Evolutionary conservation across 2,329 filamentous ascomycete species (phyloP), one percentile per base, ranked within the genome.

Genomic region (Pyricularia sp.): DNA sequence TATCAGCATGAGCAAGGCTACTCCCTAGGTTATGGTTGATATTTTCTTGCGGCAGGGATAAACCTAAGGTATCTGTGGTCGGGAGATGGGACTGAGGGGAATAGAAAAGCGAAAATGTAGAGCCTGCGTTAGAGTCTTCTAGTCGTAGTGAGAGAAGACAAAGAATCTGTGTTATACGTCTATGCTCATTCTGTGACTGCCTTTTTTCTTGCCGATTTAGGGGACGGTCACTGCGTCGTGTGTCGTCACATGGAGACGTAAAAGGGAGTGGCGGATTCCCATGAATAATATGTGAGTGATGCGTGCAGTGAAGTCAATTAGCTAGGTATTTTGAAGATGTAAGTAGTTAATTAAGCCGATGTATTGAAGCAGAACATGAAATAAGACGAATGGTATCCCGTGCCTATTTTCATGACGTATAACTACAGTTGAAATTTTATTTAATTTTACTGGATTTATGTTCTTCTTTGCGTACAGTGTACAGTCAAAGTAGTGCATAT

Each of bases 1-100:
- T 68, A 81, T 87, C 70, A 82, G 81, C 71, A 87, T 87, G 84
- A 86, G 84, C 74, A 81, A 81, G 71, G 83, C 80, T 33, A 87
- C 84, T 16, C 81, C 83, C 49, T 69, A 60, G 28, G 22, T 31
- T 31, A 19, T 57, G 12, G 24, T 12, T 26, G 24, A 28, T 2
- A 10, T 28, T 59, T 19, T 9, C 28, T 28, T 26, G 24, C 26
- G 6, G 55, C 28, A 28, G 55, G 7, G 55, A 26, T 7, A 59
- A 8, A n/a, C n/a, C n/a, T n/a, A n/a, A 19, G 24, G 26, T 59
- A 24, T 28, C 6, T 40, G 13, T 26, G 53, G 24, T 22, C n/a
- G 16, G n/a, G 22, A 10, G 22, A 24, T 28, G 10, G 22, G 12
- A 9, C 22, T 24, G 53, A 10, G 49, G 22, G 49, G n/a, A n/a